Percentiles rank a stretch among this genome's conserved stretches.
Conservation (phyloP, 1,284 basidiomycete genomes). For the Ceraceosorus bombacis region DNA sequence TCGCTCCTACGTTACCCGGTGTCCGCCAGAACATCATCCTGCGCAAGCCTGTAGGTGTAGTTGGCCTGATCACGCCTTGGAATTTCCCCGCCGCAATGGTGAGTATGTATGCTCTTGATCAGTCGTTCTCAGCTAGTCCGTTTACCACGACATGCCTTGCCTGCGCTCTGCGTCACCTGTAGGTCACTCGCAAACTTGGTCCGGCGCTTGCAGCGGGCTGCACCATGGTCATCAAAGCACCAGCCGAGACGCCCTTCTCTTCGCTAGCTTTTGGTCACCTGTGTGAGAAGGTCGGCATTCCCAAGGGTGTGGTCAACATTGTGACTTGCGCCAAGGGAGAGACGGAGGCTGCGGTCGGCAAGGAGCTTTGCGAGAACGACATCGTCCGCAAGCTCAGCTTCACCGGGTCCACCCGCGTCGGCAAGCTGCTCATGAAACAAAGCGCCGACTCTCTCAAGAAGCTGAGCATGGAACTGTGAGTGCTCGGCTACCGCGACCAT, state of each 20-base stretch:
- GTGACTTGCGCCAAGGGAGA: conserved; percentile 69
- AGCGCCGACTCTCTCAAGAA: conserved; percentile 84
- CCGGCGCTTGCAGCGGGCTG: conserved; percentile 88
- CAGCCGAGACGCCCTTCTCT: conserved; percentile 91
- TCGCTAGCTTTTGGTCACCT: conserved; percentile 80
- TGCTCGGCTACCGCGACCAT: background rate
- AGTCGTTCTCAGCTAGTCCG: too few relatives aligned
- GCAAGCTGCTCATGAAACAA: conserved; percentile 78
- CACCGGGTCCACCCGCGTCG: conserved; percentile 82
- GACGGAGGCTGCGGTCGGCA: conserved; percentile 71
- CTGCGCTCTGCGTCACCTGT: background rate
- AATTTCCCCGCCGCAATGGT: conserved; percentile 46
- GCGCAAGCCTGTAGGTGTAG: conserved; percentile 78
- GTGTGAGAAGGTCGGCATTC: conserved; percentile 76
- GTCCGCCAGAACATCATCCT: conserved; percentile 75
- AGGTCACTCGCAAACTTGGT: conserved; percentile 73
- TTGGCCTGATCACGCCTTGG: conserved; percentile 50
- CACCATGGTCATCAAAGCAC: conserved; percentile 89
- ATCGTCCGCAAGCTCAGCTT: conserved; percentile 82
- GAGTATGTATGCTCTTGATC: background rate
- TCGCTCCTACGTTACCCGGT: conserved; percentile 67
- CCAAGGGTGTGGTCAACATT: conserved; percentile 89
- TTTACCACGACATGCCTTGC: background rate
- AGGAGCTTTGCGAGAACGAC: conserved; percentile 55
- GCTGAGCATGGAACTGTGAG: conserved; percentile 50